Base-by-base conservation (phyloP, 2,329 filamentous ascomycete species). In the Pseudogymnoascus sp. region DNA sequence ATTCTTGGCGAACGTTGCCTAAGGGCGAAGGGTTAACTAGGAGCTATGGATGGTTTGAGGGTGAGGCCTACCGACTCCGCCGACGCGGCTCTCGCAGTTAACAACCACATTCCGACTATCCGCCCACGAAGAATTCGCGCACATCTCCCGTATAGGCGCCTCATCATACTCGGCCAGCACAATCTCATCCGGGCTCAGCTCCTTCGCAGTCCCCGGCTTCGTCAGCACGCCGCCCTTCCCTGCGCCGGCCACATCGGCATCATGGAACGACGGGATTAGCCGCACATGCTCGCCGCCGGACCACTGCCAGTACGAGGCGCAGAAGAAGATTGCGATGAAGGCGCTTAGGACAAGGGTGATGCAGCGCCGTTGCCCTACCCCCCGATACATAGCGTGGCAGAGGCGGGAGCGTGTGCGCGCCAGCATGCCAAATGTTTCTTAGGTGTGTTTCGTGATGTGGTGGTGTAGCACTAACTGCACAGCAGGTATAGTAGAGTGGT, bases 11-110 rank as follows among this genome's bases (percentile, higher is more conserved):
- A 3, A 50, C 44, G 23, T 50, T 50, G 21, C 44, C 44, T 50
- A 11, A 4, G 66, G 69, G 44, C 6, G 5, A 25, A 25, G 42
- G 10, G 12, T 50, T 50, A 50, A 21, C 16, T 28, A 12, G 23
- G 44, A 47, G 42, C 42, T 50, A 5, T 10, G 18, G 42, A n/a
- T 28, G 44, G 44, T n/a, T 50, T 14, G 42, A 23, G 21, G 25
- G 25, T 25, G 18, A 23, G 4, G 21, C 44, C 3, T 50, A 50
- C 44, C 44, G 23, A 50, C 44, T 50, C 44, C 44, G 44, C 44
- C 44, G 6, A 50, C 44, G 23, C 44, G 44, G 23, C 21, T 28
- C 16, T 50, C 44, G 44, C 44, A 50, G 44, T 50, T 50, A n/a
- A 50, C 44, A 7, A 50, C 44, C 2, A 50, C 44, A 28, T 50